phyloP scores from a whole-genome alignment of 345 rosid genomes.

The Salix arbutifolia region DNA sequence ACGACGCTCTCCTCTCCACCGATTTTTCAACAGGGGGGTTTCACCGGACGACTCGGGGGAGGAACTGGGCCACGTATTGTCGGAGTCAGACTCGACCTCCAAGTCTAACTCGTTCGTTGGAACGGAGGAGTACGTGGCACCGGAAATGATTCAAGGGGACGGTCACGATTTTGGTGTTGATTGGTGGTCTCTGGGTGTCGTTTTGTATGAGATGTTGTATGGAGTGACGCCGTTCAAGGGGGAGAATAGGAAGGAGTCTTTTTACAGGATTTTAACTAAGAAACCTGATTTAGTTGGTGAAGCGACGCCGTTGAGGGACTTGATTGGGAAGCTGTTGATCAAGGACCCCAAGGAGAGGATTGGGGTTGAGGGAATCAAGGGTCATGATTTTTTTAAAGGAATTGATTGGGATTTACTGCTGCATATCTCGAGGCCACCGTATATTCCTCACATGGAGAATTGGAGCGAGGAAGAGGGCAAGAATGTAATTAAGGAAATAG shows the following conservation, averaged over 20 bases:
- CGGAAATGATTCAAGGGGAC: conserved; percentile 62
- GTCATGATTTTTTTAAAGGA: conserved; percentile 63
- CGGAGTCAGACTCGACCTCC: conserved; percentile 26
- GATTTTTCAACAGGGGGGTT: conserved; percentile 48
- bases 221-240: conserved; percentile 82
- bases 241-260: conserved; percentile 62
- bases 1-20: conserved; percentile 22
- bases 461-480: conserved; percentile 15
- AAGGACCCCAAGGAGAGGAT: conserved; percentile 72
- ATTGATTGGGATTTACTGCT: conserved; percentile 53
- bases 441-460: conserved; percentile 39
- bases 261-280: conserved; percentile 49
- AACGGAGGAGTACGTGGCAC: conserved; percentile 92
- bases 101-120: conserved; percentile 89
- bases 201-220: conserved; percentile 84
- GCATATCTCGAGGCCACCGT: conserved; percentile 60
- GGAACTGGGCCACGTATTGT: not conserved
- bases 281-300: conserved; percentile 61
- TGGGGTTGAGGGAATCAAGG: conserved; percentile 49
- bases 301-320: conserved; percentile 60
- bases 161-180: conserved; percentile 90
- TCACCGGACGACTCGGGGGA: conserved; percentile 31
- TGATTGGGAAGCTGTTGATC: conserved; percentile 51
- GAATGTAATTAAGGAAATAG: conserved; percentile 27
- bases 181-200: conserved; percentile 88